Evolutionary conservation across 2,329 filamentous ascomycete genomes (phyloP).

Genomic region (Scedosporium aurantiacum): DNA sequence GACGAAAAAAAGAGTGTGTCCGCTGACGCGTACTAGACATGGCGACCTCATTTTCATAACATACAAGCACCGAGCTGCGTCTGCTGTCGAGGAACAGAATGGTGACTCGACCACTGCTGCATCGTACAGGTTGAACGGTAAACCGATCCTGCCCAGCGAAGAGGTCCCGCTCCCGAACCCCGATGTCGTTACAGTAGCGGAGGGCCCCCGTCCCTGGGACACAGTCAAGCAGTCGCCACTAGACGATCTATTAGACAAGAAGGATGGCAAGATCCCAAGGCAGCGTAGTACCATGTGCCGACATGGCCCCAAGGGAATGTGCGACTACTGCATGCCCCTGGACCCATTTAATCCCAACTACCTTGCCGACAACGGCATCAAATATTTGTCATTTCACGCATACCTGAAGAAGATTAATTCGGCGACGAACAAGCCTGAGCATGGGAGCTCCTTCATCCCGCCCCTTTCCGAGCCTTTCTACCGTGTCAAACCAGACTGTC

Average conservation of each 20-base stretch:
- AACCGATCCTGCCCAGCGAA: slow-evolving; percentile 59
- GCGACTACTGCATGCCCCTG: slow-evolving; percentile 94
- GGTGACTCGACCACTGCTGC: slow-evolving; percentile 29
- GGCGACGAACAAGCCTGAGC: slow-evolving; percentile 90
- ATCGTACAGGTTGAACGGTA: slow-evolving; percentile 66
- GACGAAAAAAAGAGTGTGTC: background rate
- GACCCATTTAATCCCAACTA: slow-evolving; percentile 90
- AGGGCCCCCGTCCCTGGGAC: slow-evolving; percentile 56
- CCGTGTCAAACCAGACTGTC: slow-evolving; percentile 78
- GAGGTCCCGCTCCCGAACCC: slow-evolving; percentile 62
- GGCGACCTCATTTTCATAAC: slow-evolving; percentile 84
- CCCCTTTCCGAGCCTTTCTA: slow-evolving; percentile 89
- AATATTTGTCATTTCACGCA: slow-evolving; percentile 93
- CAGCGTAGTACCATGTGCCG: slow-evolving; percentile 83
- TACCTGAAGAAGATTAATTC: slow-evolving; percentile 92
- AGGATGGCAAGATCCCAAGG: slow-evolving; percentile 79
- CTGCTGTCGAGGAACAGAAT: slow-evolving; percentile 22
- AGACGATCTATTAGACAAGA: slow-evolving; percentile 76
- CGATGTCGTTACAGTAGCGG: slow-evolving; percentile 47
- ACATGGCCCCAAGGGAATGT: slow-evolving; percentile 96
- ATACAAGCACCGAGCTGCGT: slow-evolving; percentile 53
- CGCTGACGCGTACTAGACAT: slow-evolving; percentile 43
- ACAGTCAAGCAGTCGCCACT: slow-evolving; percentile 76
- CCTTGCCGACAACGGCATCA: slow-evolving; percentile 92
- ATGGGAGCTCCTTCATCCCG: slow-evolving; percentile 90